A percentile compares a stretch with the other conserved stretches of the same genome.
These are phyloP conservation scores for Coniochaeta sp. DNA, from an alignment of 2,329 filamentous ascomycete genomes.

Conservation along the genomic window DNA sequence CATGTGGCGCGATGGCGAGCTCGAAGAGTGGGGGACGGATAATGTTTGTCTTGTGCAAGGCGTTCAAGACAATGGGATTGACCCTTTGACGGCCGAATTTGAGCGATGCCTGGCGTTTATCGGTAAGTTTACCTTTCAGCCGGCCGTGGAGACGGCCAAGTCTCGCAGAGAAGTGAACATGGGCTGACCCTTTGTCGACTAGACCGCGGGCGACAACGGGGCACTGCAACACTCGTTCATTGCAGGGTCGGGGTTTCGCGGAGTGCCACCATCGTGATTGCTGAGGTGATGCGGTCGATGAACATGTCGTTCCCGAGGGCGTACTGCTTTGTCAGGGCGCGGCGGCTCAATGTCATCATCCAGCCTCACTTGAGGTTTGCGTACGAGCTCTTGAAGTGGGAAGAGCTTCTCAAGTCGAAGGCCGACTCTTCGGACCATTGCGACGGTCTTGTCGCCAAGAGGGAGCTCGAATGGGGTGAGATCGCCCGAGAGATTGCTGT, in stretches of 20 bases:
- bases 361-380: constrained; percentile 93
- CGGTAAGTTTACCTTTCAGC: constrained; percentile 49
- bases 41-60: constrained; percentile 76
- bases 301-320: constrained; percentile 81
- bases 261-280: constrained; percentile 95
- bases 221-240: constrained; percentile 85
- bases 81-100: constrained; percentile 82
- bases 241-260: constrained; percentile 94
- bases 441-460: constrained; percentile 36
- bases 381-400: constrained; percentile 94
- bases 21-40: constrained; percentile 66
- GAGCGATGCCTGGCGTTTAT: constrained; percentile 84
- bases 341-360: constrained; percentile 93
- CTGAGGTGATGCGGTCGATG: constrained; percentile 87
- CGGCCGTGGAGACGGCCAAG: not conserved
- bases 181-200: constrained; percentile 1
- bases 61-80: constrained; percentile 95
- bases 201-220: constrained; percentile 73
- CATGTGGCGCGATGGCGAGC: constrained; percentile 67
- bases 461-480: constrained; percentile 87
- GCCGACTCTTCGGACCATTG: constrained; percentile 35
- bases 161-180: not conserved
- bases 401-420: constrained; percentile 61
- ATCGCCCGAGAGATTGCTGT: constrained; percentile 85
- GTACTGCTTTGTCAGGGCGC: constrained; percentile 92